A percentile compares a stretch with the other conserved stretches of the same genome.
phyloP scores from a whole-genome alignment of 2,329 filamentous ascomycete species.

The Colletotrichum abscissum region DNA sequence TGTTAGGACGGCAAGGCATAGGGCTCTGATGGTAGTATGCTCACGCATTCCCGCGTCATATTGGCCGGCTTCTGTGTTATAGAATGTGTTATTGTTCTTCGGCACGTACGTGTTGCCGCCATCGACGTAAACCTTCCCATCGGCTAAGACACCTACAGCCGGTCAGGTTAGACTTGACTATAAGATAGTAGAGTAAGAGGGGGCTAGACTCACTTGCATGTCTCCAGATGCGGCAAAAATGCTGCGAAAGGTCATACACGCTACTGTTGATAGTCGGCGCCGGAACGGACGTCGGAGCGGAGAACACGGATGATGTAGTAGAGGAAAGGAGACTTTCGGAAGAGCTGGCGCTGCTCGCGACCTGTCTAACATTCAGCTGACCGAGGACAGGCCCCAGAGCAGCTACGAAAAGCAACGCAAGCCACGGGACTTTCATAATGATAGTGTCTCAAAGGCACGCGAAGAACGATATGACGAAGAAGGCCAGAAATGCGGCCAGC shows the following conservation, averaged over 20 bases:
- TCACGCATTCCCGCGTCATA: conserved; percentile 24
- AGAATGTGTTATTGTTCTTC: conserved; percentile 17
- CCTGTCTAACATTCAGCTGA: conserved; percentile 1
- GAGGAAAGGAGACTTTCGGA: too few relatives aligned
- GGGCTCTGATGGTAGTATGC: background rate
- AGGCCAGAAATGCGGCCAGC: conserved; percentile 5
- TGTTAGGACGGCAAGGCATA: background rate
- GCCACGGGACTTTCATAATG: background rate
- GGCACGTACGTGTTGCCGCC: conserved; percentile 38
- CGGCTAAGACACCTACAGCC: conserved; percentile 32
- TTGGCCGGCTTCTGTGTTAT: conserved; percentile 17
- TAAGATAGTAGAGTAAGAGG: background rate
- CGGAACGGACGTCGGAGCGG: conserved; percentile 18
- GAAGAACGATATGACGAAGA: background rate
- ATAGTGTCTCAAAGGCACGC: background rate
- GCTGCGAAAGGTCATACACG: conserved; percentile 18
- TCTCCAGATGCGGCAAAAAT: conserved; percentile 19
- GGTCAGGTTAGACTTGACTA: background rate
- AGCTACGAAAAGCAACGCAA: background rate
- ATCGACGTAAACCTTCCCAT: conserved; percentile 39
- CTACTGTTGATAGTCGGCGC: conserved; percentile 21
- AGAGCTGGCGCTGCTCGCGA: background rate
- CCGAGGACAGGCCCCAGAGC: background rate
- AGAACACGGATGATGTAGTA: conserved; percentile 15
- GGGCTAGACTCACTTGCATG: conserved; percentile 10